Base-by-base conservation (phyloP, 495 filamentous ascomycete genomes). In the Articulospora tetracladia region DNA sequence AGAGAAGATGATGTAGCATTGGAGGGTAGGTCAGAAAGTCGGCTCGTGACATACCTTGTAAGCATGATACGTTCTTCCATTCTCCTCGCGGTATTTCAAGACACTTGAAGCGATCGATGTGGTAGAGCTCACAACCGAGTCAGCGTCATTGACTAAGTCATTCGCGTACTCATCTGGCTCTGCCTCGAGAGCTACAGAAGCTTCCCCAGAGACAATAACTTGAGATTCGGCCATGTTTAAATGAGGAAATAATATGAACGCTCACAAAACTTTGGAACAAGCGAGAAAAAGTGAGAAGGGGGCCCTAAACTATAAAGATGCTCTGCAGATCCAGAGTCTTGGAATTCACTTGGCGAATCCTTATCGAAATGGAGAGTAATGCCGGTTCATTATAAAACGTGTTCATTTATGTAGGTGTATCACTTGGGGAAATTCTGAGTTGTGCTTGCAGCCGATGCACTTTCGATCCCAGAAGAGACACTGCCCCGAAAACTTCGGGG, bases 51-150 rank as follows among this genome's bases (percentile, higher is more conserved):
- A 36, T 55, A 55, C 53, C 30, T 73, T 74, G 59, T 73, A 76
- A 23, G 72, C 72, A 66, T 77, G 76, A 48, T 77, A 78, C 26
- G 69, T 71, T 46, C 76, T 66, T 10, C 74, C 74, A 60, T 78
- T 72, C 41, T 78, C 75, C 28, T 67, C 55, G 49, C 71, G 67
- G 50, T 75, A 72, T 22, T 71, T 68, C 26, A 69, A 58, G 27
- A 77, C 66, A 53, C 69, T 74, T 1, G 75, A 73, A 6, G 57
- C 52, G 23, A 77, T 49, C 1, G 73, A 73, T 13, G 58, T 47
- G n/a, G 55, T 66, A 15, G 59, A 66, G 26, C 50, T 55, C 13
- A 41, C 59, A 30, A 56, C 8, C 27, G 20, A 20, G 1, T 58
- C 55, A 8, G n/a, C 46, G 8, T 25, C 46, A 28, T 22, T 3